These are phyloP conservation scores for Raphanus sativus DNA, from an alignment of 345 rosid species.

Conservation along the genomic window DNA sequence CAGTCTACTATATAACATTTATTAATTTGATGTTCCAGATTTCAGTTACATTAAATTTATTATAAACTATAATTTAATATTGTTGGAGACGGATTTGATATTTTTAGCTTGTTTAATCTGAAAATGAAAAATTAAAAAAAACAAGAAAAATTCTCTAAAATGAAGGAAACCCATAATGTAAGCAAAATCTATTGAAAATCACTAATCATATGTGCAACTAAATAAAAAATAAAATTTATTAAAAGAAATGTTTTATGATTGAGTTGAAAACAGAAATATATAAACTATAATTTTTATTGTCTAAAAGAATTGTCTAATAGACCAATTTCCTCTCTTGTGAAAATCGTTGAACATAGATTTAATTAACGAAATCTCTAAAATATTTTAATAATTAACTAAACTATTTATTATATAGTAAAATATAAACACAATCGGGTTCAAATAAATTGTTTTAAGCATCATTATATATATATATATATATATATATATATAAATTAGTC, in stretches of 20 bases:
- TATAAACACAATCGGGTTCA: not conserved
- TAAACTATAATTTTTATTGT: not conserved
- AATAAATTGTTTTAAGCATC: not conserved
- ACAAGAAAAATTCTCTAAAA: not conserved
- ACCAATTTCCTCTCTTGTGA: not conserved
- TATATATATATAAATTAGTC: not conserved
- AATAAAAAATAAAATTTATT: too few species aligned
- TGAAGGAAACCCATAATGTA: not conserved
- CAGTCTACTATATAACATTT: not conserved
- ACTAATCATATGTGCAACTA: not conserved
- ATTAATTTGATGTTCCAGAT: not conserved
- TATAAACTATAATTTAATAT: not conserved
- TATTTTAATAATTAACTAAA: not conserved
- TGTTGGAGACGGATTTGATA: not conserved
- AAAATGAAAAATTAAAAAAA: not conserved
- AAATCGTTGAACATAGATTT: not conserved
- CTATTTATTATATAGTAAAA: not conserved
- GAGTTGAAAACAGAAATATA: too few species aligned
- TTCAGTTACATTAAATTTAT: not conserved
- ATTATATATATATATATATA: not conserved
- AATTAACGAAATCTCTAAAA: not conserved
- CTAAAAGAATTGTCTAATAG: not conserved
- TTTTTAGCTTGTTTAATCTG: not conserved
- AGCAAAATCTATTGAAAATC: not conserved
- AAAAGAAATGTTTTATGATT: too few species aligned